Evolutionary conservation across 148 eudicot species (phyloP).

Genomic region (Mesembryanthemum crystallinum): DNA sequence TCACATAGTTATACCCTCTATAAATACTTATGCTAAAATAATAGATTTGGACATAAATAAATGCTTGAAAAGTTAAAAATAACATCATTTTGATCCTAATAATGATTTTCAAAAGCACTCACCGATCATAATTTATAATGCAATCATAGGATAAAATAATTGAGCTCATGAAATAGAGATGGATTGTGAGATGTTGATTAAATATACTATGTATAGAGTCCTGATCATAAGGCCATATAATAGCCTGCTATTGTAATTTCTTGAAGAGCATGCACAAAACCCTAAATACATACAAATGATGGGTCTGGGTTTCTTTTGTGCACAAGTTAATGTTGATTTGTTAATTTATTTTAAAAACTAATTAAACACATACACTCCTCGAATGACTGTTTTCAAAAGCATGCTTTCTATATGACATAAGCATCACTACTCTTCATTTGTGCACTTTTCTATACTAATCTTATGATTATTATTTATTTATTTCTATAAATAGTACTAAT

Average conservation of each 20-base stretch:
- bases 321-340: constrained; percentile 5
- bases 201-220: neutral
- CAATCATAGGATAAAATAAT: constrained; percentile 26
- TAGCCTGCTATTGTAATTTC: neutral
- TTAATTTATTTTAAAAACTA: too few relatives aligned
- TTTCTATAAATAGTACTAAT: too few relatives aligned
- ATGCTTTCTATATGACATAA: too few relatives aligned
- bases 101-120: constrained; percentile 7
- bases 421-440: too few relatives aligned
- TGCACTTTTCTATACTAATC: too few relatives aligned
- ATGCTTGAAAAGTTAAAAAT: neutral
- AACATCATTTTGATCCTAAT: neutral
- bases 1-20: neutral
- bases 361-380: constrained; percentile 7
- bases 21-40: too few relatives aligned
- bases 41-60: too few relatives aligned
- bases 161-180: constrained; percentile 13
- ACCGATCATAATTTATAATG: constrained; percentile 12
- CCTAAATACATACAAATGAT: constrained; percentile 29
- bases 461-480: too few relatives aligned
- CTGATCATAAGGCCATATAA: neutral
- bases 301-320: constrained; percentile 21
- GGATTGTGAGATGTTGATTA: neutral
- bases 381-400: constrained; percentile 20
- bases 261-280: constrained; percentile 23